Conservation (phyloP, 2,329 filamentous ascomycete species). For the Colletotrichum falcatum region DNA sequence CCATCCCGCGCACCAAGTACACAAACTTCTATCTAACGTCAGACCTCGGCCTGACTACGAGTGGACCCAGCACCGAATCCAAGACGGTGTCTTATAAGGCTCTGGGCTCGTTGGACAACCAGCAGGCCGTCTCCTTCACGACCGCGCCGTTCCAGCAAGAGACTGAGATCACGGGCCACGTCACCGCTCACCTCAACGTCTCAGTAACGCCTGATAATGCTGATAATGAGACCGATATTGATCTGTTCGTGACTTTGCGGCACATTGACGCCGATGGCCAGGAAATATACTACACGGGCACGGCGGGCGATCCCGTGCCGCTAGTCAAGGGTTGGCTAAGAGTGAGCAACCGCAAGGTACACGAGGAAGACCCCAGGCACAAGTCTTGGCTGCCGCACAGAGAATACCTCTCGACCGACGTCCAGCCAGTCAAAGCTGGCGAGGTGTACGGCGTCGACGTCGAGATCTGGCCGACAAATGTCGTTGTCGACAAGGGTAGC, state of each 20-base stretch:
- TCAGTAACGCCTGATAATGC: conserved; percentile 68
- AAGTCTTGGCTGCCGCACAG: conserved; percentile 66
- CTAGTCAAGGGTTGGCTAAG: conserved; percentile 75
- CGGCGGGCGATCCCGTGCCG: conserved; percentile 72
- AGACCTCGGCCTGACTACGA: conserved; percentile 53
- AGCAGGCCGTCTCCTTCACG: conserved; percentile 67
- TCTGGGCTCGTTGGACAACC: conserved; percentile 66
- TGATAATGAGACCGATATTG: conserved; percentile 62
- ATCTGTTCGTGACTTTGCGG: conserved; percentile 72
- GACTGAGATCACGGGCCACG: conserved; percentile 77
- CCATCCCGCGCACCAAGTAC: conserved; percentile 73
- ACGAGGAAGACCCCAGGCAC: conserved; percentile 63
- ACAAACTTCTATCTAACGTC: conserved; percentile 70
- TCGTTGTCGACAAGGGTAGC: conserved; percentile 60
- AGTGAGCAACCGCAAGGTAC: conserved; percentile 66
- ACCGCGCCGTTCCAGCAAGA: conserved; percentile 69
- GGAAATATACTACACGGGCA: conserved; percentile 74
- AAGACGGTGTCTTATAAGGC: conserved; percentile 66
- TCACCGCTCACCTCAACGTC: conserved; percentile 73
- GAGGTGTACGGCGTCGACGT: conserved; percentile 71
- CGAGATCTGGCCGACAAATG: conserved; percentile 74
- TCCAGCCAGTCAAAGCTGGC: conserved; percentile 64
- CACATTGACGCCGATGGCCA: conserved; percentile 65
- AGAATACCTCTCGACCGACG: conserved; percentile 69
- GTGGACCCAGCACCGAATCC: conserved; percentile 44